A percentile compares a stretch with the other conserved stretches of the same genome.
phyloP scores from a whole-genome alignment of 169 alveolate species.

The Miamiensis avidus region DNA sequence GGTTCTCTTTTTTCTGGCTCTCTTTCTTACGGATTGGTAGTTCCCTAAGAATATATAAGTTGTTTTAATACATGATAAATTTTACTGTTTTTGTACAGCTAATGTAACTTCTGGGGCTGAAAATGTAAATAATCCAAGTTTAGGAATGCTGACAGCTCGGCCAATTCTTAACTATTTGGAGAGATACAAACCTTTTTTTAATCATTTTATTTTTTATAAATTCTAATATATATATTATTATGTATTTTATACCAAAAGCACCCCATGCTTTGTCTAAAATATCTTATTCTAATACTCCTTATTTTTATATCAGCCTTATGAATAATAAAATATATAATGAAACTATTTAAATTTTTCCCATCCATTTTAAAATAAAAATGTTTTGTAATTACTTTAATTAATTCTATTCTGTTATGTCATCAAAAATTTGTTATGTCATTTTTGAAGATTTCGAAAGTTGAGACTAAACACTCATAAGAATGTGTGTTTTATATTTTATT shows the following conservation, averaged over 20 bases:
- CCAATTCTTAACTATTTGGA: conserved; percentile 15
- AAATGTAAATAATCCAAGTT: conserved; percentile 26
- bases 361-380: too few species aligned
- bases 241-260: neutral
- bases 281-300: neutral
- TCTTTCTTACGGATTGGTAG: neutral
- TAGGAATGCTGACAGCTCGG: conserved; percentile 16
- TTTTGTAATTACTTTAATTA: neutral
- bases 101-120: conserved; percentile 19
- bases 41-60: neutral
- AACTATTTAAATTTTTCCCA: too few species aligned
- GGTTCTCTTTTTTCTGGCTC: neutral
- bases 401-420: neutral
- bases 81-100: neutral
- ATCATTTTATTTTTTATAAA: too few species aligned
- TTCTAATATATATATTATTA: too few species aligned
- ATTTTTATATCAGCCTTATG: neutral
- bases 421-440: neutral
- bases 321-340: too few species aligned
- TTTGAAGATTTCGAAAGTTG: neutral
- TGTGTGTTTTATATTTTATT: too few species aligned
- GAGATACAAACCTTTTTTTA: conserved; percentile 13
- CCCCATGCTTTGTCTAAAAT: neutral
- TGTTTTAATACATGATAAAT: neutral
- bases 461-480: neutral